Percentiles rank a stretch among this genome's conserved stretches.
Evolutionary conservation across 2,329 filamentous ascomycete genomes (phyloP).

Genomic region (Cladosporium colombiae): DNA sequence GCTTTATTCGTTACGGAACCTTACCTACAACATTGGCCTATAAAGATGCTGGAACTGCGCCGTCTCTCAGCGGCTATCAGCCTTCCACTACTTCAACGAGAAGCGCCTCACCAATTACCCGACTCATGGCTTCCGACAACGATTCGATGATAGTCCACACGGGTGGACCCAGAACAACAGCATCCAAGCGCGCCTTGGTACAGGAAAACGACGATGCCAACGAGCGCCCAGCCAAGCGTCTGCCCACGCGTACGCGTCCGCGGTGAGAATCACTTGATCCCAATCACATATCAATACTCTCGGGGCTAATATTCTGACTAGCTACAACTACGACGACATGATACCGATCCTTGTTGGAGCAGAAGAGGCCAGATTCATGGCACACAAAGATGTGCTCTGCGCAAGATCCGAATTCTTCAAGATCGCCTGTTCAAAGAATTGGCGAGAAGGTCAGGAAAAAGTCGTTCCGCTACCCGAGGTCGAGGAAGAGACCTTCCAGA

Average conservation of each 20-base stretch:
- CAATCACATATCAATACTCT: too few species aligned
- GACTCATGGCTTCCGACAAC: neutral
- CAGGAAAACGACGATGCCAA: neutral
- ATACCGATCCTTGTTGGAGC: neutral
- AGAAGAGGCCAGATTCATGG: neutral
- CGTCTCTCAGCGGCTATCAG: neutral
- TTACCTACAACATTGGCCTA: neutral
- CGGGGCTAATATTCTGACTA: neutral
- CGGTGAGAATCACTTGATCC: neutral
- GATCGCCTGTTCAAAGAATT: slow-evolving; percentile 4
- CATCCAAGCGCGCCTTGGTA: neutral
- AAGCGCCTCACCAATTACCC: neutral
- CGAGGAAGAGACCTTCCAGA: neutral
- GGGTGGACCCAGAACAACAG: neutral
- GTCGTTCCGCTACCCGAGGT: slow-evolving; percentile 20
- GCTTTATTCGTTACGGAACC: neutral
- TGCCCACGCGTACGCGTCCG: neutral
- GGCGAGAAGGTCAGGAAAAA: slow-evolving; percentile 20
- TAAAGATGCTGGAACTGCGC: neutral
- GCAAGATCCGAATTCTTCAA: slow-evolving; percentile 23
- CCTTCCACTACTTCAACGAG: neutral
- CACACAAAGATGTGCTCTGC: slow-evolving; percentile 18
- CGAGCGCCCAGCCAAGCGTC: neutral
- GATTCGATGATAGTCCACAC: neutral
- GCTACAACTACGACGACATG: neutral